Percentiles rank a stretch among this genome's conserved stretches.
phyloP scores from a whole-genome alignment of 345 rosid species.

The Populus davidiana region DNA sequence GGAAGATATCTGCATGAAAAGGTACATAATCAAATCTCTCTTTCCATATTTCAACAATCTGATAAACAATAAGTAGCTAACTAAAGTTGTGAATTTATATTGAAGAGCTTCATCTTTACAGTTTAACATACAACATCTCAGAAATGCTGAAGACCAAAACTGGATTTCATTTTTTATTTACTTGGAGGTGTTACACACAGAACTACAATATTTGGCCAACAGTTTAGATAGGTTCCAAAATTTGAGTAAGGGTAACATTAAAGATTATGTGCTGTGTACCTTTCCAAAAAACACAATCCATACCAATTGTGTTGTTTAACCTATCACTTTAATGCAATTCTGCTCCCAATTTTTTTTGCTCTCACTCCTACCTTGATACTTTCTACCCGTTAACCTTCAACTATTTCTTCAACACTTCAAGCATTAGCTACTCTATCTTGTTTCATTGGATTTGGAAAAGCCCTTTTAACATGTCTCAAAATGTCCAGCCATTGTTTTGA shows the following conservation, averaged over 20 bases:
- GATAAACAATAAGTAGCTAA: not conserved
- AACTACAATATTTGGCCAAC: not conserved
- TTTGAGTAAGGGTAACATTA: not conserved
- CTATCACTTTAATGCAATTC: not conserved
- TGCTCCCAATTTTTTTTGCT: not conserved
- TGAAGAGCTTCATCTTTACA: not conserved
- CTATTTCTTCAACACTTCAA: not conserved
- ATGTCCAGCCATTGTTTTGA: not conserved
- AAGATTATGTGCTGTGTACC: not conserved
- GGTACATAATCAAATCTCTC: not conserved
- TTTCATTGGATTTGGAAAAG: not conserved
- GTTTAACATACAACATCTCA: not conserved
- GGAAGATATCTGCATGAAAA: conserved; percentile 74
- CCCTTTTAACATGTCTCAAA: not conserved
- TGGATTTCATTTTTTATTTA: not conserved
- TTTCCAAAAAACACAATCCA: not conserved
- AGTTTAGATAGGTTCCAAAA: not conserved
- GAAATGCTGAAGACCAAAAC: not conserved
- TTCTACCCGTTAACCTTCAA: not conserved
- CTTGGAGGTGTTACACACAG: not conserved
- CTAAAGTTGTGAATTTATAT: not conserved
- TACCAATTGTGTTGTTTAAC: not conserved
- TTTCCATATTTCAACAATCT: not conserved
- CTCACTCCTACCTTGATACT: not conserved
- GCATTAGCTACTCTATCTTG: not conserved